A percentile compares a stretch with the other conserved stretches of the same genome.
Evolutionary conservation across 805 yeast genomes (phyloP).

Genomic region (Hanseniaspora meyeri): DNA sequence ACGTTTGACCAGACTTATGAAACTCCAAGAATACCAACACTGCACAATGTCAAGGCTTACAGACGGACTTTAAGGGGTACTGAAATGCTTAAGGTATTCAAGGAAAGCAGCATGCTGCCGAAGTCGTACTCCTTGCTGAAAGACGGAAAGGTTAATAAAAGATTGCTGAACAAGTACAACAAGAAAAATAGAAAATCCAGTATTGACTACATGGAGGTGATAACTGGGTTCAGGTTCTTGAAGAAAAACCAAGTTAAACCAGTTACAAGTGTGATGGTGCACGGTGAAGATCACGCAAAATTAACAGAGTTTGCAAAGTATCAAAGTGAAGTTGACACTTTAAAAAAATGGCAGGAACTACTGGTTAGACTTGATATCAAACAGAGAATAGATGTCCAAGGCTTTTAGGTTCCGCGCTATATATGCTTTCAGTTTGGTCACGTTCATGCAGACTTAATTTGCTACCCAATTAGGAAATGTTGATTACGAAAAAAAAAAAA

Average conservation of each 20-base stretch:
- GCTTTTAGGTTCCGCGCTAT: not conserved
- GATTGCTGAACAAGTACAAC: not conserved
- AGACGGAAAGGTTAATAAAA: constrained; percentile 14
- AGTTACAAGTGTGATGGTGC: constrained; percentile 18
- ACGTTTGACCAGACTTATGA: constrained; percentile 21
- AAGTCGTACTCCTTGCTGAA: constrained; percentile 17
- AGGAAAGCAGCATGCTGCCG: constrained; percentile 16
- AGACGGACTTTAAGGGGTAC: constrained; percentile 16
- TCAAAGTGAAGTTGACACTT: constrained; percentile 9
- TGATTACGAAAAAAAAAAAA: too few species aligned
- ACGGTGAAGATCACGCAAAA: constrained; percentile 13
- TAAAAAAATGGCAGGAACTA: constrained; percentile 17
- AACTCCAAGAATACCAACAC: constrained; percentile 17
- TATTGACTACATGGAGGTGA: constrained; percentile 20
- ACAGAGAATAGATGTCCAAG: constrained; percentile 1
- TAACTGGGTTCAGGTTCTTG: constrained; percentile 23
- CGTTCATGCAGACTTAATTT: too few species aligned
- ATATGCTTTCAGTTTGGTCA: too few species aligned
- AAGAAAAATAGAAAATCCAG: not conserved
- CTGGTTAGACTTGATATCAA: constrained; percentile 1
- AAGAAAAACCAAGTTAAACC: constrained; percentile 22
- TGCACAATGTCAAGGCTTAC: constrained; percentile 17
- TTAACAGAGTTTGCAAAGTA: constrained; percentile 6
- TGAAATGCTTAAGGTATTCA: constrained; percentile 21
- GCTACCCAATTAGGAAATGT: too few species aligned